phyloP scores from a whole-genome alignment of 164 flowering plant genomes.

The Vitis vinifera region ASM3070453v1 NC_081819.1:8974001-8974500 shows the following conservation, averaged over 20 bases:
- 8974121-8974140: not conserved
- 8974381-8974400: constrained; percentile 93
- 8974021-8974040: not conserved
- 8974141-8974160: not conserved
- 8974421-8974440: not conserved
- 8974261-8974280: constrained; percentile 21
- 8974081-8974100: not conserved
- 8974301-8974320: constrained; percentile 80
- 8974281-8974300: constrained; percentile 87
- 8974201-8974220: not conserved
- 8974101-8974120: not conserved
- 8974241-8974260: constrained; percentile 3
- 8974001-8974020: not conserved
- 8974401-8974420: not conserved
- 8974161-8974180: not conserved
- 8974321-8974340: constrained; percentile 84
- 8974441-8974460: not conserved
- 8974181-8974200: not conserved
- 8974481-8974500: too few species aligned
- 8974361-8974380: constrained; percentile 90
- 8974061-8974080: not conserved
- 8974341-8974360: constrained; percentile 85
- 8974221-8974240: not conserved
- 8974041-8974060: not conserved
- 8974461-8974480: too few species aligned